Base-by-base conservation (phyloP, 495 filamentous ascomycete species). In the Apodospora peruviana region DNA sequence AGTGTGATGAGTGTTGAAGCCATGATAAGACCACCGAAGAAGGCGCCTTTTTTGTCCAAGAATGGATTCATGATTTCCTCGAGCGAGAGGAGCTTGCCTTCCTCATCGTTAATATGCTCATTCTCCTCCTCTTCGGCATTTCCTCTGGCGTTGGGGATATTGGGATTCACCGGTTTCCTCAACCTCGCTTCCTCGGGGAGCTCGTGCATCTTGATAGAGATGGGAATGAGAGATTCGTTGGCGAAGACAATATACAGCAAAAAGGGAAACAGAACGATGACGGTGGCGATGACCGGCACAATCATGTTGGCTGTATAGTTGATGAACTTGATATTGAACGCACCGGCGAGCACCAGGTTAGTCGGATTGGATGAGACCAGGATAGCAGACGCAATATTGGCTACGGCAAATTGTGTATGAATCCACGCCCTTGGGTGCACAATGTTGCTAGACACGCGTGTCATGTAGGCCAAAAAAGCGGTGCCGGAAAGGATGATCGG, bases 31-130 rank as follows among this genome's bases (percentile, higher is more conserved):
- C 68, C 77, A 17, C 81, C 81, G 42, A 84, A 83, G 0, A 66
- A 66, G 1, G 83, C 83, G 23, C 83, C 76, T 10, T 64, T 58
- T 58, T 81, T 83, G 57, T 86, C 83, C 11, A 86, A 51, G 55
- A 82, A 86, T 1, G 83, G 83, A 50, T 86, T 84, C 78, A 86
- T 79, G 59, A 86, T 82, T 57, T 85, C 82, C 58, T 83, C 82
- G 0, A 86, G 69, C 0, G 79, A 80, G 9, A 83, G 59, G 1
- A 73, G 57, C 44, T 79, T 73, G n/a, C 62, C 71, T 45, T 75
- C 51, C 38, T 80, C 72, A 39, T 71, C 66, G 21, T 72, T 67
- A 0, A 54, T 56, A 38, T 63, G 64, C 4, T 63, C 48, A 5
- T 74, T 68, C 47, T 83, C 79, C 41, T 75, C 59, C 45, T 78